Conservation (phyloP, 345 rosid species). For the Euphorbia pulcherrima region DNA sequence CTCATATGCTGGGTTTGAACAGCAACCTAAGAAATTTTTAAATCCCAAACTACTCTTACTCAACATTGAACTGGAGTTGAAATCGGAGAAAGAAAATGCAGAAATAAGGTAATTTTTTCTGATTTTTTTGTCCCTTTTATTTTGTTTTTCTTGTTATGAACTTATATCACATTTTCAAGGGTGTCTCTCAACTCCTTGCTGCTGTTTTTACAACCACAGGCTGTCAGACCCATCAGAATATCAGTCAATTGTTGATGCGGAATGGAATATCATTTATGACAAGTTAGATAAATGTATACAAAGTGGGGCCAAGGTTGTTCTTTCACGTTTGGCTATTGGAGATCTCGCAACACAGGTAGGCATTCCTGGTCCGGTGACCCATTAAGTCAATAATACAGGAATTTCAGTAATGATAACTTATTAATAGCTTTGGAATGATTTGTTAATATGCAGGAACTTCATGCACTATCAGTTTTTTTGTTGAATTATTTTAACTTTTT, state of each 20-base stretch:
- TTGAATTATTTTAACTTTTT: not conserved
- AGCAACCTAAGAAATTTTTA: constrained; percentile 89
- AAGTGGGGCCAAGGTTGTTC: constrained; percentile 94
- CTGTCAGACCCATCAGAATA: constrained; percentile 92
- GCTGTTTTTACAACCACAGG: constrained; percentile 39
- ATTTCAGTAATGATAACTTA: not conserved
- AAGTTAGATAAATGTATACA: constrained; percentile 92
- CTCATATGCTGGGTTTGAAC: constrained; percentile 98
- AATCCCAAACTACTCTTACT: constrained; percentile 78
- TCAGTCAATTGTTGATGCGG: constrained; percentile 99
- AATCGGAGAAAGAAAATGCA: constrained; percentile 99
- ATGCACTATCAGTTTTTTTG: not conserved
- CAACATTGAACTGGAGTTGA: constrained; percentile 89
- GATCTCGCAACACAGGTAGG: constrained; percentile 95
- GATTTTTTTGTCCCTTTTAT: not conserved
- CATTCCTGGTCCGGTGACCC: not conserved
- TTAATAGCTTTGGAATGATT: not conserved
- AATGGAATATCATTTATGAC: constrained; percentile 99
- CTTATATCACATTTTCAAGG: not conserved
- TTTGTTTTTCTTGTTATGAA: not conserved
- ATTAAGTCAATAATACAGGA: not conserved
- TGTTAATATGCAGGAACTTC: not conserved
- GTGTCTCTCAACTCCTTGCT: constrained; percentile 11
- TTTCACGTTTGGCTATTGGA: constrained; percentile 96
- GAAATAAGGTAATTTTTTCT: constrained; percentile 68